Evolutionary conservation across 768 basidiomycete species (phyloP).

Genomic region (Postia placenta): DNA sequence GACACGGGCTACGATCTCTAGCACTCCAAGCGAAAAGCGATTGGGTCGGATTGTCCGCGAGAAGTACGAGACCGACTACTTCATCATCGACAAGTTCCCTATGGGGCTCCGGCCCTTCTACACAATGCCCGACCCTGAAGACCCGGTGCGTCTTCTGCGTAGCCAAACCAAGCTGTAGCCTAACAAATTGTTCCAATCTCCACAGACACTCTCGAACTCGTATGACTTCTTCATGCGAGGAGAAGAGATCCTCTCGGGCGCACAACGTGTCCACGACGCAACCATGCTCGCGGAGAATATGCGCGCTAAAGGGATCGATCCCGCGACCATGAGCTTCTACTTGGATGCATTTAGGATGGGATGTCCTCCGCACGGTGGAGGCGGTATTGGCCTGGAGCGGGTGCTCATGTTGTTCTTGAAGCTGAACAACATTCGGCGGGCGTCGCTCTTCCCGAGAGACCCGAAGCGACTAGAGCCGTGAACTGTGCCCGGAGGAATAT

Average conservation of each 20-base stretch:
- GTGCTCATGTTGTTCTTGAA: slow-evolving; percentile 98
- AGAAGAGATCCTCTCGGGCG: slow-evolving; percentile 97
- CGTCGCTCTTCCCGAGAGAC: slow-evolving; percentile 93
- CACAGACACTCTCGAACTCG: slow-evolving; percentile 86
- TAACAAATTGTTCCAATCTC: neutral
- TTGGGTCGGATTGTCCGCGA: slow-evolving; percentile 85
- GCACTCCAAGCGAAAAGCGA: slow-evolving; percentile 93
- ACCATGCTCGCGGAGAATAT: slow-evolving; percentile 77
- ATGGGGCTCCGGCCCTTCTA: slow-evolving; percentile 95
- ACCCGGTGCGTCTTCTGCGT: slow-evolving; percentile 53
- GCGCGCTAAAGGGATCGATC: slow-evolving; percentile 83
- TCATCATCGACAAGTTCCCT: slow-evolving; percentile 99
- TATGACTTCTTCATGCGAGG: slow-evolving; percentile 99
- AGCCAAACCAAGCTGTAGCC: neutral
- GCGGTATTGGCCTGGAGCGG: slow-evolving; percentile 91
- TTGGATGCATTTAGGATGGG: slow-evolving; percentile 93
- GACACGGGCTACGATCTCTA: too few relatives aligned
- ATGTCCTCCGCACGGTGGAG: slow-evolving; percentile 94
- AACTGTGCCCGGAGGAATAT: slow-evolving; percentile 4
- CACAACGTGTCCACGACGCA: slow-evolving; percentile 95
- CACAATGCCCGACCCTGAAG: slow-evolving; percentile 95
- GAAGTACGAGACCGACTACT: slow-evolving; percentile 97
- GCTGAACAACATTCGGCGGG: slow-evolving; percentile 90
- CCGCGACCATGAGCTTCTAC: slow-evolving; percentile 87
- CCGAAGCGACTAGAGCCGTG: slow-evolving; percentile 91